A percentile compares a stretch with the other conserved stretches of the same genome.
These are phyloP conservation scores for Alloteropsis angusta DNA, from an alignment of 202 grass and related monocot species.

Conservation along the genomic window DNA sequence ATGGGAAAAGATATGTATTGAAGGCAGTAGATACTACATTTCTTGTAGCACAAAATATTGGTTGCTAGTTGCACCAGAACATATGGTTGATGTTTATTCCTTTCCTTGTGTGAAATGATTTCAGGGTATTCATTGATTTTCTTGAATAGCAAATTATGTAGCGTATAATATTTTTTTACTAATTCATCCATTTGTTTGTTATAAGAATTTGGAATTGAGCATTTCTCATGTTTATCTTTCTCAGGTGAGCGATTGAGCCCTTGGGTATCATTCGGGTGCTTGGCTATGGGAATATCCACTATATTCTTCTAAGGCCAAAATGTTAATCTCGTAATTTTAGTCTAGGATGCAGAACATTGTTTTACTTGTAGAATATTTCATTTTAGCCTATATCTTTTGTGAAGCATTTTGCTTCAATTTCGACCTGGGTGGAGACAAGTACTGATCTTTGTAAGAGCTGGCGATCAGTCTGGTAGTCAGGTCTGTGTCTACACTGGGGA, in stretches of 20 bases:
- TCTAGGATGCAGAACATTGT: background rate
- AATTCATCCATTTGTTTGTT: background rate
- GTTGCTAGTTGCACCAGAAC: background rate
- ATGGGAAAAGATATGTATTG: background rate
- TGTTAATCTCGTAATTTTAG: background rate
- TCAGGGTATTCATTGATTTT: background rate
- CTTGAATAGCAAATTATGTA: background rate
- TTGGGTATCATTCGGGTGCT: constrained; percentile 70
- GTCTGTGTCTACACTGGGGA: background rate
- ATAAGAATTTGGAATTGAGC: background rate
- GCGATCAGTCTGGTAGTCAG: background rate
- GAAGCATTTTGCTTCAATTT: background rate
- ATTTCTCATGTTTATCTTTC: background rate
- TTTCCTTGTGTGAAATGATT: background rate
- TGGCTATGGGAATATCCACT: constrained; percentile 64
- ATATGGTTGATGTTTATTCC: background rate
- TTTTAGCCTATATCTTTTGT: background rate
- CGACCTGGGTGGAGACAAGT: background rate
- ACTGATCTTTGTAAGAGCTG: background rate
- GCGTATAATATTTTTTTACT: background rate
- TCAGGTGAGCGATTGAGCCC: constrained; percentile 80
- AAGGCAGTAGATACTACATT: background rate
- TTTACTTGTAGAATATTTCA: constrained; percentile 24
- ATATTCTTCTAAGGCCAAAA: constrained; percentile 52
- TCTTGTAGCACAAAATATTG: background rate